A percentile compares a stretch with the other conserved stretches of the same genome.
These are phyloP conservation scores for Aristolochia contorta DNA, from an alignment of 164 flowering plant species.

Conservation along the genomic window DNA sequence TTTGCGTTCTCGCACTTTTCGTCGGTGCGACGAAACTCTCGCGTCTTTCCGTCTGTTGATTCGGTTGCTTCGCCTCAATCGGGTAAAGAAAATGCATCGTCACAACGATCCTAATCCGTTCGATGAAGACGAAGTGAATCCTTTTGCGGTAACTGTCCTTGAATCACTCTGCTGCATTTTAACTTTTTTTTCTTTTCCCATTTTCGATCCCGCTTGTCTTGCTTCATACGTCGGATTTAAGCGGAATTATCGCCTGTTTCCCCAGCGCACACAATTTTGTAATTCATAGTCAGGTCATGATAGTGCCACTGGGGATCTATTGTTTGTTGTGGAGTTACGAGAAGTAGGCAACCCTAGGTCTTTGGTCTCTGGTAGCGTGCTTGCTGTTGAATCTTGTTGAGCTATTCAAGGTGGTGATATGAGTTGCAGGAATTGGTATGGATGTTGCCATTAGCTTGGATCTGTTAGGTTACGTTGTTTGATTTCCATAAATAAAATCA, in stretches of 20 bases:
- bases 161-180: constrained; percentile 7
- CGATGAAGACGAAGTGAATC: constrained; percentile 75
- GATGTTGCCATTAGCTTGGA: too few relatives aligned
- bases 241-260: background rate
- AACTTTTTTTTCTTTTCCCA: background rate
- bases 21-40: constrained; percentile 3
- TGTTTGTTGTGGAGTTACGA: too few relatives aligned
- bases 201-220: background rate
- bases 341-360: too few relatives aligned
- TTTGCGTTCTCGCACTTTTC: background rate
- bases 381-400: too few relatives aligned
- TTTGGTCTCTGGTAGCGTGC: too few relatives aligned
- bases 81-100: constrained; percentile 36
- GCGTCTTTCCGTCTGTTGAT: background rate
- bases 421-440: too few relatives aligned
- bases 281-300: too few relatives aligned
- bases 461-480: too few relatives aligned
- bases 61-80: background rate
- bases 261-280: too few relatives aligned
- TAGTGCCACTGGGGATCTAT: too few relatives aligned
- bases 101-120: constrained; percentile 67
- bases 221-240: background rate
- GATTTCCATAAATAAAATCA: too few relatives aligned
- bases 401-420: too few relatives aligned
- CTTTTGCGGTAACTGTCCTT: constrained; percentile 51